Conservation (phyloP, 495 filamentous ascomycete species). For the Penicillium subrubescens region DNA sequence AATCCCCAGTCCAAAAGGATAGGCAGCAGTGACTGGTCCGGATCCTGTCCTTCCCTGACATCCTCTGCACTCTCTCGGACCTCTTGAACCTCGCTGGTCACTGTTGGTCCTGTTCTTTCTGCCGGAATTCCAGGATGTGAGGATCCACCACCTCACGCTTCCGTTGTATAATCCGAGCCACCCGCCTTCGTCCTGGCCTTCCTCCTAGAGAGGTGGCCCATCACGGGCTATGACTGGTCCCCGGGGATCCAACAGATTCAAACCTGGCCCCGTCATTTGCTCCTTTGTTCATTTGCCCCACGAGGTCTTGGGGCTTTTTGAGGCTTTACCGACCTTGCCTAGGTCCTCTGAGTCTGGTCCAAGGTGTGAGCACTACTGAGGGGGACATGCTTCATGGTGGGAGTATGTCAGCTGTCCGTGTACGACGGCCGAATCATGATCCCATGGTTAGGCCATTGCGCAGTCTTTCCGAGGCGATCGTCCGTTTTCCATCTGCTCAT, state of each 20-base stretch:
- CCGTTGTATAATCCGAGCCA: conserved; percentile 32
- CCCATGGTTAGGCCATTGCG: conserved; percentile 18
- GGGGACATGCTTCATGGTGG: neutral
- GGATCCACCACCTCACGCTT: conserved; percentile 20
- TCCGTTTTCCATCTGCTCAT: neutral
- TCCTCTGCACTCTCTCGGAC: neutral
- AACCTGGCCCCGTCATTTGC: neutral
- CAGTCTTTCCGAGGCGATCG: conserved; percentile 5
- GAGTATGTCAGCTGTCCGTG: conserved; percentile 2
- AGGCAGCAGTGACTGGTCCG: conserved; percentile 17
- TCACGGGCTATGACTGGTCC: conserved; percentile 5
- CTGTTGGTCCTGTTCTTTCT: conserved; percentile 14
- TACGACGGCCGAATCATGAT: conserved; percentile 23
- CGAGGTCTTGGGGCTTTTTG: neutral
- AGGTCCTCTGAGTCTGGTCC: neutral
- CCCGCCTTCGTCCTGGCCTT: conserved; percentile 16
- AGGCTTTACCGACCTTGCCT: neutral
- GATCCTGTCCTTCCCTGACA: conserved; percentile 15
- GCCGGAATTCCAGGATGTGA: conserved; percentile 29
- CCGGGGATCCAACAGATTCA: neutral
- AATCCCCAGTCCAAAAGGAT: neutral
- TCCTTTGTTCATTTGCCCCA: neutral
- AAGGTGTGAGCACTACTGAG: neutral
- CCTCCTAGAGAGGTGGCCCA: neutral
- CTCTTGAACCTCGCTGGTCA: neutral